Conservation (phyloP, 202 grass and related monocot species). For the Carex sylvatica region DNA sequence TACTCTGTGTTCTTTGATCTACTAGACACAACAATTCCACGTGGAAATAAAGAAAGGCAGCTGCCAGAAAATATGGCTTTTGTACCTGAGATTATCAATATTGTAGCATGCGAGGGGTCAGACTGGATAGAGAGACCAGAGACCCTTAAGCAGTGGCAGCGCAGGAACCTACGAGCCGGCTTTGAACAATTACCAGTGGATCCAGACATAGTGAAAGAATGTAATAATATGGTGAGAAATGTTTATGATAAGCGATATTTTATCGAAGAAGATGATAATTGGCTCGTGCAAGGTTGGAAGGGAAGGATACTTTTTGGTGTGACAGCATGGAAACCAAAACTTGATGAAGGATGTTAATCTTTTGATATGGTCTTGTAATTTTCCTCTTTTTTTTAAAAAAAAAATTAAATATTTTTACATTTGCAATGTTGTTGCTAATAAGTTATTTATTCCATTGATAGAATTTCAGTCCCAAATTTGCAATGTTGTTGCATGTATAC, state of each 20-base stretch:
- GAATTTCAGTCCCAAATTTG: too few species aligned
- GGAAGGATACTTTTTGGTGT: constrained; percentile 26
- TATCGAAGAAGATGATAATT: constrained; percentile 35
- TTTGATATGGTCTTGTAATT: not conserved
- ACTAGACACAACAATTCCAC: constrained; percentile 36
- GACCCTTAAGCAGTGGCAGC: constrained; percentile 47
- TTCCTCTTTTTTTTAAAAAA: too few species aligned
- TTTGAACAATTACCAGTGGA: constrained; percentile 34
- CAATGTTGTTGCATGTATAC: too few species aligned
- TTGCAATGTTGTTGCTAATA: not conserved
- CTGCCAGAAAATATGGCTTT: constrained; percentile 29
- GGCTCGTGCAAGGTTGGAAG: constrained; percentile 46
- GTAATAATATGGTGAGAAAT: constrained; percentile 30
- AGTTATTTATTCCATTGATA: not conserved
- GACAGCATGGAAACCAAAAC: constrained; percentile 36
- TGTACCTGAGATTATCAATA: constrained; percentile 34
- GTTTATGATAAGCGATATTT: constrained; percentile 40
- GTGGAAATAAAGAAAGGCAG: constrained; percentile 26
- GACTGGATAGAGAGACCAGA: constrained; percentile 43
- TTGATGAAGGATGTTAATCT: not conserved
- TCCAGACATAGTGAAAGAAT: constrained; percentile 33
- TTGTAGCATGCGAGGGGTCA: constrained; percentile 38
- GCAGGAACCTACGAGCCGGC: constrained; percentile 39
- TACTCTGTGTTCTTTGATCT: constrained; percentile 39
- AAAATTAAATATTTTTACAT: too few species aligned